A percentile compares a stretch with the other conserved stretches of the same genome.
Evolutionary conservation across 768 basidiomycete species (phyloP).

Genomic region (Boletus reticulatus): DNA sequence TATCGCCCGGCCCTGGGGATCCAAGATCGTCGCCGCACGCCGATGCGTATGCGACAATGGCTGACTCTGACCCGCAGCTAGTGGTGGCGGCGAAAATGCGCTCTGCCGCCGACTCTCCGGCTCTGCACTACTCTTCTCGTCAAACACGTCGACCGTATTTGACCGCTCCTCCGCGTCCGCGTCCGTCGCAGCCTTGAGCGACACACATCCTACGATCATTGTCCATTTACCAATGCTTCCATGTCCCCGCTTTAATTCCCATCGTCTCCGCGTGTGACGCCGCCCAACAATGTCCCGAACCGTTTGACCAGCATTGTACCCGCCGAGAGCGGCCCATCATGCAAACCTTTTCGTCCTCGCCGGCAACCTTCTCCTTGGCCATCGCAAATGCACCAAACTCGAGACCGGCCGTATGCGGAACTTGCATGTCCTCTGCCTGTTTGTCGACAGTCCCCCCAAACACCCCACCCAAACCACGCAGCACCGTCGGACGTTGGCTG

Average conservation of each 20-base stretch:
- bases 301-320: conserved; percentile 74
- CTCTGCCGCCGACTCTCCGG: conserved; percentile 19
- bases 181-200: conserved; percentile 38
- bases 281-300: conserved; percentile 64
- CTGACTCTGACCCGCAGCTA: conserved; percentile 50
- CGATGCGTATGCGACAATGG: conserved; percentile 61
- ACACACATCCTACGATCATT: conserved; percentile 47
- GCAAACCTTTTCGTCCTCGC: conserved; percentile 25
- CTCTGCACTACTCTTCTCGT: conserved; percentile 24
- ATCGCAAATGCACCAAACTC: conserved; percentile 55
- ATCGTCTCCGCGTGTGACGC: conserved; percentile 44
- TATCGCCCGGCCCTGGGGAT: conserved; percentile 58
- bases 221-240: conserved; percentile 43
- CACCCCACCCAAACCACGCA: conserved; percentile 59
- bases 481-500: conserved; percentile 62
- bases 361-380: conserved; percentile 31
- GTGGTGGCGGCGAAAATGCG: conserved; percentile 28
- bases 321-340: conserved; percentile 42
- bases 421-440: conserved; percentile 36
- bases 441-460: conserved; percentile 52
- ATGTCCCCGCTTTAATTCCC: conserved; percentile 42
- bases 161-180: conserved; percentile 32
- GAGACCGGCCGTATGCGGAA: conserved; percentile 65
- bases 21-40: conserved; percentile 74
- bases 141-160: conserved; percentile 16